Base-by-base conservation (phyloP, 2,329 filamentous ascomycete species). In the Aspergillus hiratsukae region DNA sequence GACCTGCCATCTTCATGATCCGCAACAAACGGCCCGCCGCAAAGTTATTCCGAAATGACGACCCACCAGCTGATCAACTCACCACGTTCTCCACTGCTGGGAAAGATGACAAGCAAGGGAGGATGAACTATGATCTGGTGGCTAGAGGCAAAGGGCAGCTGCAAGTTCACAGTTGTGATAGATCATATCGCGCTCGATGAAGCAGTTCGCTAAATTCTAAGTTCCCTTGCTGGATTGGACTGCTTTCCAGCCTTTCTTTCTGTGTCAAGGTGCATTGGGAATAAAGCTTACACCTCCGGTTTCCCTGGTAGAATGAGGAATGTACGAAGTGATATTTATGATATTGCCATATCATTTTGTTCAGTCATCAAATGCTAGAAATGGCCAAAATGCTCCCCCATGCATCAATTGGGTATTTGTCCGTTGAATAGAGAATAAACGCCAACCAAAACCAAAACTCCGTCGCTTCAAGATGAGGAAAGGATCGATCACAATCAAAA, bases 11-110 rank as follows among this genome's bases (percentile, higher is more conserved):
- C 41, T 23, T 8, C n/a, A 19, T 45, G 41, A 57, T 48, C 50
- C 52, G 49, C 43, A 59, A 64, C 60, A 58, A 58, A 54, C 56
- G 58, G 60, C 49, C 48, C 65, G 68, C 58, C 60, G 58, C 49
- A 69, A 67, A n/a, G 21, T 66, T 69, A 17, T 51, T 64, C 69
- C 69, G 68, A 65, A 58, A 67, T 67, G 60, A 63, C 41, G 60
- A 29, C 61, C 65, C 61, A 62, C 64, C 55, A 11, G 21, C 52
- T 49, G 48, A 45, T 43, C 51, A 45, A 21, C 43, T 46, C 41
- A 45, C 51, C 54, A 56, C 48, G 48, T 54, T 51, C 52, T 51
- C 37, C 52, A 54, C 48, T 29, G 28, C 43, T 55, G n/a, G 40
- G 8, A 9, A 8, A 45, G 40, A 21, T 5, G 21, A 43, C 40